These are phyloP conservation scores for Yamadazyma dushanensis DNA, from an alignment of 1,139 yeast genomes.

Conservation along the genomic window DNA sequence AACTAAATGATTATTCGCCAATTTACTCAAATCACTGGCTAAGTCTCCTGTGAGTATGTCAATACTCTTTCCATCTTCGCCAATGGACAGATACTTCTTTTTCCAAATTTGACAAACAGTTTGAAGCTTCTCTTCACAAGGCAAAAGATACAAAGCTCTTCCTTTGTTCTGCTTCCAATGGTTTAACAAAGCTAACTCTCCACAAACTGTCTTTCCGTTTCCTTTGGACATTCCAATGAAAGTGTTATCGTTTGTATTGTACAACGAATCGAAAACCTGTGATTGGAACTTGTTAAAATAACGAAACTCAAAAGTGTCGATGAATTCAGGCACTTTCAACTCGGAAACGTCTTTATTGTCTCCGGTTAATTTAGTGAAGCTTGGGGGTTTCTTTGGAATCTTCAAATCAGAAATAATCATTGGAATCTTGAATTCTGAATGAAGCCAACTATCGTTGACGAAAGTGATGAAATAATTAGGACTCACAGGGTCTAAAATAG, in stretches of 20 bases:
- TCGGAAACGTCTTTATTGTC: slow-evolving; percentile 50
- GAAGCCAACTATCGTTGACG: slow-evolving; percentile 83
- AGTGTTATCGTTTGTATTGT: slow-evolving; percentile 55
- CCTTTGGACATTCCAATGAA: slow-evolving; percentile 77
- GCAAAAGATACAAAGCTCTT: slow-evolving; percentile 67
- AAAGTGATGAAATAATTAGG: slow-evolving; percentile 76
- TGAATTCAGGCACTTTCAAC: slow-evolving; percentile 48
- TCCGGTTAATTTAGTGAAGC: slow-evolving; percentile 54
- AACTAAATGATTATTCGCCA: slow-evolving; percentile 65
- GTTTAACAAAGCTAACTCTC: slow-evolving; percentile 69
- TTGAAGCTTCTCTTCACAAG: slow-evolving; percentile 58
- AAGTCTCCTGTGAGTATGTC: slow-evolving; percentile 65
- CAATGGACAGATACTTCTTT: slow-evolving; percentile 38
- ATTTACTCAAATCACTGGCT: slow-evolving; percentile 49
- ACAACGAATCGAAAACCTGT: slow-evolving; percentile 63
- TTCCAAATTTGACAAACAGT: slow-evolving; percentile 50
- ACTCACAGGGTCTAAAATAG: slow-evolving; percentile 58
- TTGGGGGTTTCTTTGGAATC: slow-evolving; percentile 69
- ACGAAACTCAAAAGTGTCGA: slow-evolving; percentile 42
- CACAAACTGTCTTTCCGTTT: slow-evolving; percentile 70
- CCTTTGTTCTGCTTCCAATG: slow-evolving; percentile 64
- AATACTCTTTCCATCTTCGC: slow-evolving; percentile 42
- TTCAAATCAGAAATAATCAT: slow-evolving; percentile 54
- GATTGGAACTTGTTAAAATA: slow-evolving; percentile 73
- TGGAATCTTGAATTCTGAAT: slow-evolving; percentile 66